Conservation (phyloP, 1,139 yeast species). For the Kluyveromyces sp. region DNA sequence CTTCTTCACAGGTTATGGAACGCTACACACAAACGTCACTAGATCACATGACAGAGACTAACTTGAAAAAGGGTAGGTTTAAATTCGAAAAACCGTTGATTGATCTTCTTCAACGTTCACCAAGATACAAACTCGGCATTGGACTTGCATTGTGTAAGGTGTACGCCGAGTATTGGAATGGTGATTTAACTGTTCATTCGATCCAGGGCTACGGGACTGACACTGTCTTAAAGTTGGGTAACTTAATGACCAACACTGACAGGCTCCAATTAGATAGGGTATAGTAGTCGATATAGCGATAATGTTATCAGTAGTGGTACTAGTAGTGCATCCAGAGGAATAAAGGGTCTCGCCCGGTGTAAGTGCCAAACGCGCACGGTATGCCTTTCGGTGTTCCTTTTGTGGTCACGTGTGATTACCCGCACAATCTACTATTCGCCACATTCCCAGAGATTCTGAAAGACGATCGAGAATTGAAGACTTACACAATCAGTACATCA, state of each 20-base stretch:
- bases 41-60: slow-evolving; percentile 32
- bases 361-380: too few relatives aligned
- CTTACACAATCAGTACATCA: too few relatives aligned
- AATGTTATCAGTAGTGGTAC: background rate
- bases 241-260: slow-evolving; percentile 63
- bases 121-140: slow-evolving; percentile 67
- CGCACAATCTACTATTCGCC: background rate
- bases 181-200: slow-evolving; percentile 72
- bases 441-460: background rate
- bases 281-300: background rate
- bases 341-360: too few relatives aligned
- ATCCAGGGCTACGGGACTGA: slow-evolving; percentile 90
- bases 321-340: too few relatives aligned
- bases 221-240: slow-evolving; percentile 68
- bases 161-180: slow-evolving; percentile 95
- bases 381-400: too few relatives aligned
- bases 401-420: background rate
- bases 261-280: slow-evolving; percentile 70
- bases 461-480: background rate
- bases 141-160: slow-evolving; percentile 89
- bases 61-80: slow-evolving; percentile 16
- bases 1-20: slow-evolving; percentile 13
- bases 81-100: slow-evolving; percentile 37
- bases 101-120: slow-evolving; percentile 61
- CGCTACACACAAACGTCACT: slow-evolving; percentile 19